Base-by-base conservation (phyloP, 345 rosid genomes). In the Turritis glabra region DNA sequence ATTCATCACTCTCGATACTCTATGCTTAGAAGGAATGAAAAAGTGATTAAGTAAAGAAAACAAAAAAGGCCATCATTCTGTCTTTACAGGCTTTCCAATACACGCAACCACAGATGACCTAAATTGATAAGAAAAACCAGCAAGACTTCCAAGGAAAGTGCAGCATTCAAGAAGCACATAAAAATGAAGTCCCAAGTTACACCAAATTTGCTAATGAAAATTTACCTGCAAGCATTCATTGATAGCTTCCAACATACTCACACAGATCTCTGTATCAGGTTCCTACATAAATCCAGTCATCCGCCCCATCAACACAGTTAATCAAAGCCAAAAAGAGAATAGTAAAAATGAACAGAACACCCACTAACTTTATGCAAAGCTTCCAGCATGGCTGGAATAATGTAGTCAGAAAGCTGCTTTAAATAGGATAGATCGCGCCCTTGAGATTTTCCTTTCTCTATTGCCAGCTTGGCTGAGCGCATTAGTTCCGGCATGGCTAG, bases 401-500 rank as follows among this genome's bases (percentile, higher is more conserved):
- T 87, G 76, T 85, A 96, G 80, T 96, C 99, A 38, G 98, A 90
- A 73, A 96, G 78, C 74, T 92, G 98, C 88, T 96, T 96, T 56
- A 96, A 71, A 75, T 90, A 96, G 62, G 97, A 82, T 60, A 90
- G 92, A 60, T 92, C 90, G 40, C 89, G 98, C 56, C 96, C 99
- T 79, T 84, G 90, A 70, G 99, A 77, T 68, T 76, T 4, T 30
- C 98, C 98, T 82, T 92, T 92, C 84, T 96, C 97, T 33, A 96
- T 85, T 29, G 99, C 99, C 77, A 89, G 87, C 82, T 92, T 96
- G 51, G 98, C 98, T 67, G 98, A 96, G 41, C 85, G 91, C 78
- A 96, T 80, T 56, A 96, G 86, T 82, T 96, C 99, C 5, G 99
- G 99, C 99, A 96, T 96, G 61, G 99, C 99, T 96, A 72, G 67